These are phyloP conservation scores for Crithidia expoeki DNA, from an alignment of 208 protist genomes.

Conservation along the genomic window DNA sequence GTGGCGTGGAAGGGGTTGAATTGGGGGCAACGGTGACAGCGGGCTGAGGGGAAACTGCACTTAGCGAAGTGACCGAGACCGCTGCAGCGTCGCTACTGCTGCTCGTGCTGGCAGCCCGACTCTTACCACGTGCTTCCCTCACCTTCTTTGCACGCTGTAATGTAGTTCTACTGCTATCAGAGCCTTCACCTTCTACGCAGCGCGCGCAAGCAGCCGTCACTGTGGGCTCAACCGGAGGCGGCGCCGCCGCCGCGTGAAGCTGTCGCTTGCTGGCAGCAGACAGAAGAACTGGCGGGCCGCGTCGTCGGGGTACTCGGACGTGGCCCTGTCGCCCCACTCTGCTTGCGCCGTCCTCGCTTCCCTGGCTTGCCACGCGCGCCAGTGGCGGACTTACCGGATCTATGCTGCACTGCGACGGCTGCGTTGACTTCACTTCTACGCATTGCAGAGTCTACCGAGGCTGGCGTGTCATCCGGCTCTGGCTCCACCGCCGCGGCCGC, in stretches of 20 bases:
- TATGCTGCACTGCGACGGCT: neutral
- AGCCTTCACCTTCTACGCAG: neutral
- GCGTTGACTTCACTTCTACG: neutral
- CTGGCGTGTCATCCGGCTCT: conserved; percentile 8
- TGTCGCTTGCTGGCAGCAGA: neutral
- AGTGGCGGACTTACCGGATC: neutral
- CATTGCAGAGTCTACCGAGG: neutral
- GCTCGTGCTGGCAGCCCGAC: neutral
- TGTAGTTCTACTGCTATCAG: neutral
- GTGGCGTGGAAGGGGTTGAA: too few species aligned
- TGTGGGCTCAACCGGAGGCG: conserved; percentile 13
- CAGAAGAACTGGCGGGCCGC: neutral
- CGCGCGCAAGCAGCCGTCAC: neutral
- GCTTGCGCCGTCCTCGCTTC: conserved; percentile 14
- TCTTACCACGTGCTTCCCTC: neutral
- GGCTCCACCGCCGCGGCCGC: conserved; percentile 15
- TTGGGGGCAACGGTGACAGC: neutral
- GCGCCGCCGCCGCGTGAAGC: neutral
- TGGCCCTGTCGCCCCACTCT: neutral
- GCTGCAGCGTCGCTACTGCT: neutral
- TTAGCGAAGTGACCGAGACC: too few species aligned
- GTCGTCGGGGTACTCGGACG: neutral
- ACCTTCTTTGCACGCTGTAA: neutral
- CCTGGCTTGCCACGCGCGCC: neutral
- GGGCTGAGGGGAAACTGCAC: too few species aligned